Evolutionary conservation across 805 yeast genomes (phyloP).

Genomic region (Hanseniaspora thailandica): DNA sequence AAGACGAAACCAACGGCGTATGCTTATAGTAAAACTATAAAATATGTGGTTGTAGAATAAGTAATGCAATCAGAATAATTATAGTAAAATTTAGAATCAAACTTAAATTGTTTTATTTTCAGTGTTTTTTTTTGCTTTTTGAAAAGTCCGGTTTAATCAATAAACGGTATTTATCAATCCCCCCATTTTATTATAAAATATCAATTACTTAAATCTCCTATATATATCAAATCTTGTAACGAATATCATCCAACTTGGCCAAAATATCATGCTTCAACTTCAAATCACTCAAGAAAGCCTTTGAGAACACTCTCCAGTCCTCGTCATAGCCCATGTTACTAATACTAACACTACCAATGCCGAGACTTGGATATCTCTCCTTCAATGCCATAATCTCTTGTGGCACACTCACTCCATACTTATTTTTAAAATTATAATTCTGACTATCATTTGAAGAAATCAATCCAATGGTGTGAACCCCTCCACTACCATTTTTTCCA

Average conservation of each 20-base stretch:
- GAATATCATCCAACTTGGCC: not conserved
- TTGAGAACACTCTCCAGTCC: constrained; percentile 10
- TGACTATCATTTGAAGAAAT: not conserved
- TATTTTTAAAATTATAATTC: not conserved
- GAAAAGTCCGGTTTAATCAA: too few relatives aligned
- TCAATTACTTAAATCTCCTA: not conserved
- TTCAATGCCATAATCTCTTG: not conserved
- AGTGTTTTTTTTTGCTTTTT: too few relatives aligned
- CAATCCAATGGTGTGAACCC: constrained; percentile 1
- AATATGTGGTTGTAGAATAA: too few relatives aligned
- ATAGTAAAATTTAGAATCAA: too few relatives aligned
- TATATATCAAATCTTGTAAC: not conserved
- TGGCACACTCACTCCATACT: not conserved
- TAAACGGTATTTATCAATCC: not conserved
- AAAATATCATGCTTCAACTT: not conserved
- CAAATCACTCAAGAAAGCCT: not conserved
- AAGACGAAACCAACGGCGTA: too few relatives aligned
- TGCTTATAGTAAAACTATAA: too few relatives aligned
- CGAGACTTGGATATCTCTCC: not conserved
- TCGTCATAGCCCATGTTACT: constrained; percentile 11
- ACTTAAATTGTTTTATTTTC: too few relatives aligned
- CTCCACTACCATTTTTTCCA: not conserved
- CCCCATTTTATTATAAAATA: not conserved
- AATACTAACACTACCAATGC: constrained; percentile 5
- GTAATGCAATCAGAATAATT: too few relatives aligned